Evolutionary conservation across 441 rosid genomes (phyloP).

Genomic region (Isatis lusitanica): DNA sequence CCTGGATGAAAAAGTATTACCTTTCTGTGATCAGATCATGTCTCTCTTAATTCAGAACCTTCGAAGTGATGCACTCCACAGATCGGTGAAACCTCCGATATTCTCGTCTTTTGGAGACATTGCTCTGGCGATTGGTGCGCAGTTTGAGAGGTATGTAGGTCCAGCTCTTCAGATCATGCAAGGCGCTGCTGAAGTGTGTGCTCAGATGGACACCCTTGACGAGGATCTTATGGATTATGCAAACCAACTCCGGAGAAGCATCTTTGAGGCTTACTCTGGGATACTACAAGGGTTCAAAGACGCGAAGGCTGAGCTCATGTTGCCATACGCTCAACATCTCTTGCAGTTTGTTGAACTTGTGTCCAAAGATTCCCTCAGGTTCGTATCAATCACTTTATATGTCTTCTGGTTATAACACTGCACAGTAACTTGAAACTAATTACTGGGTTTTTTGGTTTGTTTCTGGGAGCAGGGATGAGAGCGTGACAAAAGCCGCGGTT

Average conservation of each 20-base stretch:
- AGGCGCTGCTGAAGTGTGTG: conserved; percentile 75
- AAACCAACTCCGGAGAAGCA: conserved; percentile 79
- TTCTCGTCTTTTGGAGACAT: conserved; percentile 92
- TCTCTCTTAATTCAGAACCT: conserved; percentile 69
- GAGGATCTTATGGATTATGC: conserved; percentile 86
- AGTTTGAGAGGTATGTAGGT: conserved; percentile 70
- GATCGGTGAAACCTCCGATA: conserved; percentile 91
- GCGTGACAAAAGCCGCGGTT: conserved; percentile 84
- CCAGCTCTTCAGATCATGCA: conserved; percentile 58
- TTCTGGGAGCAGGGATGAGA: conserved; percentile 62
- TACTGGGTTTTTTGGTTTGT: neutral
- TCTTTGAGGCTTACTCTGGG: conserved; percentile 92
- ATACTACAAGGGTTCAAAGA: conserved; percentile 90
- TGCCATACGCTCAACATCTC: conserved; percentile 83
- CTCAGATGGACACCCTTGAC: conserved; percentile 64
- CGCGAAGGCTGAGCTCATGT: conserved; percentile 71
- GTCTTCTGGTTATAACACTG: neutral
- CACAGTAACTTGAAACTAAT: neutral
- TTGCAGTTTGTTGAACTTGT: conserved; percentile 79
- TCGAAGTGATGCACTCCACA: conserved; percentile 74
- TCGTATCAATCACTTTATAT: neutral
- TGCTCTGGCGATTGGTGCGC: conserved; percentile 85
- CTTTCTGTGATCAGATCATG: conserved; percentile 92
- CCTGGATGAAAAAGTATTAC: conserved; percentile 67
- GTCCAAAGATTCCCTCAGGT: conserved; percentile 75